Base-by-base conservation (phyloP, 345 rosid species). In the Populus pruinosa region DNA sequence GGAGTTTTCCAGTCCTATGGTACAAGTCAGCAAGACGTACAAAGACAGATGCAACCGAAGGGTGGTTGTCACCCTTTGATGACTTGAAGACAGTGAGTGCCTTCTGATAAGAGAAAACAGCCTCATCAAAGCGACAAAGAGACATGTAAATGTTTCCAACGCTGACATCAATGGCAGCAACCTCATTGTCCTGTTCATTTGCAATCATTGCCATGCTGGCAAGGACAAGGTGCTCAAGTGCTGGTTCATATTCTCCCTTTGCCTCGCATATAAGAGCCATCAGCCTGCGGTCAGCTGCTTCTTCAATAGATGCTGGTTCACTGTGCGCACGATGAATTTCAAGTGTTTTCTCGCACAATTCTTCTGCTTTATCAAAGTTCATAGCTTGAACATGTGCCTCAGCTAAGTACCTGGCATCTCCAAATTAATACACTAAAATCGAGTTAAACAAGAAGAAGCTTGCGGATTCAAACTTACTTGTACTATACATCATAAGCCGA, bases 201-300 rank as follows among this genome's bases (percentile, higher is more conserved):
- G 99, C 97, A 74, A 92, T 91, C 99, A 94, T 96, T 14, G 98
- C 97, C 99, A 94, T 96, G 84, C 99, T 96, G 36, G 99, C 96
- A 50, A 96, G 95, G 62, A 96, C 99, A 77, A 96, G 98, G 62
- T 94, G 97, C 86, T 96, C 99, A 0, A 96, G 97, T 25, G 98
- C 96, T 11, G 89, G 79, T 79, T 94, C 99, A 38, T 89, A 94
- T 75, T 96, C 98, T 80, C 98, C 98, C 82, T 92, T 92, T 18
- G 99, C 99, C 90, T 96, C 99, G 0, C 86, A 92, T 59, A 96
- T 69, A 11, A 96, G 94, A 69, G 98, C 99, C 97, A 92, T 96
- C 75, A 96, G 75, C 75, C 99, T 83, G 18, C 98, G 88, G 84
- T 96, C 99, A 82, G 97, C 97, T 44, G 99, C 97, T 80, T 96